These are phyloP conservation scores for Cucumis variabilis DNA, from an alignment of 331 rosid genomes.

Conservation along the genomic window DNA sequence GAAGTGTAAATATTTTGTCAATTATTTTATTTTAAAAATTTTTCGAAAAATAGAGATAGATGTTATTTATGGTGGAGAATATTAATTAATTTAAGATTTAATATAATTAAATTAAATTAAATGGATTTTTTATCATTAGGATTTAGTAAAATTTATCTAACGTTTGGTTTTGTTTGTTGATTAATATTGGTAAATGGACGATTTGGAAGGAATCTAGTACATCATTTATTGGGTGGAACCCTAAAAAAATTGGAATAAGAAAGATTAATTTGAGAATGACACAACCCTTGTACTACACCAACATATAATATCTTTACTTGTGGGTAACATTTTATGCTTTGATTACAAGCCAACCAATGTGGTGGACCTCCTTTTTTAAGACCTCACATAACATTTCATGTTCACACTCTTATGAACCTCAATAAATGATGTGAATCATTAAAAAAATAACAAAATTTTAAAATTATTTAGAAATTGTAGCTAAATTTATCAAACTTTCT, in stretches of 20 bases:
- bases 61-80: too few species aligned
- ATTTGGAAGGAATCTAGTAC: neutral
- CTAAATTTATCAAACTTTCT: too few species aligned
- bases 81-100: too few species aligned
- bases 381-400: neutral
- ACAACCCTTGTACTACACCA: neutral
- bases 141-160: neutral
- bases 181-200: neutral
- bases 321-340: constrained; percentile 19
- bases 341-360: constrained; percentile 14
- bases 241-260: neutral
- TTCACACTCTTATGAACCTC: neutral
- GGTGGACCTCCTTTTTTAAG: neutral
- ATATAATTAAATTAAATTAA: too few species aligned
- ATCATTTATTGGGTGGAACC: neutral
- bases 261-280: neutral
- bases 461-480: too few species aligned
- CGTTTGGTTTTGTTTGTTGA: neutral
- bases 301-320: constrained; percentile 15
- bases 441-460: too few species aligned
- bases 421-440: neutral
- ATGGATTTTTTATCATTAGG: neutral
- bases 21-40: too few species aligned
- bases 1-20: too few species aligned
- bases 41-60: too few species aligned